Conservation (phyloP, 768 basidiomycete genomes). For the Trametes meyenii region DNA sequence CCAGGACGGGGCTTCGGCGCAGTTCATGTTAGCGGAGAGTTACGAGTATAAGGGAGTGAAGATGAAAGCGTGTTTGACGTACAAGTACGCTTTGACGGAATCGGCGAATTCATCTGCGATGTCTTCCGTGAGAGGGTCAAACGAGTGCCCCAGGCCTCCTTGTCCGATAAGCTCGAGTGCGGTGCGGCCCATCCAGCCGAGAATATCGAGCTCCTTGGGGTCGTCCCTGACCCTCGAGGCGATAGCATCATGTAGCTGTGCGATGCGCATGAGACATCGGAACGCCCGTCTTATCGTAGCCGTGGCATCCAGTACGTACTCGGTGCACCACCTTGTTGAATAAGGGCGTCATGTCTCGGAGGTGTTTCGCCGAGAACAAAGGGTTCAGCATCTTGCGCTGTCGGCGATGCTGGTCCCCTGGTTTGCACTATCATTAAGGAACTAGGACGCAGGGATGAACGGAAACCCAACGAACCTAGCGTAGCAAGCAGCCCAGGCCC, state of each 20-base stretch:
- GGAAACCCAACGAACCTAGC: neutral
- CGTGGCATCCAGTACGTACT: too few relatives aligned
- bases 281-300: too few relatives aligned
- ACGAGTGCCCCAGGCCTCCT: conserved; percentile 45
- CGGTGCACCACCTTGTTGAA: conserved; percentile 27
- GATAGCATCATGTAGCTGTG: neutral
- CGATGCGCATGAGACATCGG: too few relatives aligned
- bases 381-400: conserved; percentile 31
- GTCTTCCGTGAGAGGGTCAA: conserved; percentile 39
- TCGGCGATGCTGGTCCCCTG: conserved; percentile 19
- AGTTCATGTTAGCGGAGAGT: too few relatives aligned
- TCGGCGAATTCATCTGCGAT: conserved; percentile 19
- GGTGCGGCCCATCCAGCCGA: conserved; percentile 41
- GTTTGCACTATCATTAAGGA: neutral
- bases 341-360: conserved; percentile 27
- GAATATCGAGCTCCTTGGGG: conserved; percentile 28
- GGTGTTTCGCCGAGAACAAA: conserved; percentile 28
- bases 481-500: conserved; percentile 26
- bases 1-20: too few relatives aligned
- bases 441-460: too few relatives aligned
- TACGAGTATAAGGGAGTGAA: too few relatives aligned
- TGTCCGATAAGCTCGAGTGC: conserved; percentile 48
- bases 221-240: conserved; percentile 7
- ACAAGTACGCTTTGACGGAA: conserved; percentile 33
- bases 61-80: neutral